Evolutionary conservation across 108 stramenopile species (phyloP), one percentile per base, ranked within the genome.

Genomic region (Fragilaria radians): DNA sequence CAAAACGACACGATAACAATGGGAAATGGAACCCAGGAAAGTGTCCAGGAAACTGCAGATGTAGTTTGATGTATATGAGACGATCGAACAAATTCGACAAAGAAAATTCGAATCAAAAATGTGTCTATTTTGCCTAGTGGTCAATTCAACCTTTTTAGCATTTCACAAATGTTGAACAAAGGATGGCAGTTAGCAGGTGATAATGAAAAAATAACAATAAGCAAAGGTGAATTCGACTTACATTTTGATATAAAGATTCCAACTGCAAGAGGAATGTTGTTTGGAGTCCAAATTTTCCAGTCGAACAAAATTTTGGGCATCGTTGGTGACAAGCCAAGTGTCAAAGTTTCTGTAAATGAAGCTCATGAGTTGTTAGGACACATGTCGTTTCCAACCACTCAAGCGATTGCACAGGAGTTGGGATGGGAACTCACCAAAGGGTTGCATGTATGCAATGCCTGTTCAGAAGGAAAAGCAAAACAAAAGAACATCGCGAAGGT

Each of bases 181-280:
- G 76, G 76, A 27, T 77, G 70, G 70, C 46, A 45, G 1, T 26
- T 77, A 21, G 19, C 25, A 0, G 76, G 76, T 5, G 62, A 72
- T 48, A 48, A 28, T 7, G 33, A 66, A 1, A 50, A 25, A 1
- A 72, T 71, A 3, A 17, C 24, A 19, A 23, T 74, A 26, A 29
- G 17, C 0, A 74, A 74, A 52, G 67, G 65, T 7, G 36, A 31
- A 14, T 5, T 4, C 22, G 28, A 36, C n/a, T 14, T 77, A 23
- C 11, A 18, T 3, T 77, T 77, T 48, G 76, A 77, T 28, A 77
- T 72, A 25, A 51, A 52, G 58, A 59, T 76, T 21, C 28, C 52
- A 5, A 66, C 70, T 1, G 5, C 3, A 32, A 33, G 45, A 51
- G 69, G 74, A 0, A 49, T 34, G 18, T 17, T 76, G 9, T 76